These are phyloP conservation scores for Phtheirospermum japonicum DNA, from an alignment of 257 asterid genomes.

Conservation along the genomic window DNA sequence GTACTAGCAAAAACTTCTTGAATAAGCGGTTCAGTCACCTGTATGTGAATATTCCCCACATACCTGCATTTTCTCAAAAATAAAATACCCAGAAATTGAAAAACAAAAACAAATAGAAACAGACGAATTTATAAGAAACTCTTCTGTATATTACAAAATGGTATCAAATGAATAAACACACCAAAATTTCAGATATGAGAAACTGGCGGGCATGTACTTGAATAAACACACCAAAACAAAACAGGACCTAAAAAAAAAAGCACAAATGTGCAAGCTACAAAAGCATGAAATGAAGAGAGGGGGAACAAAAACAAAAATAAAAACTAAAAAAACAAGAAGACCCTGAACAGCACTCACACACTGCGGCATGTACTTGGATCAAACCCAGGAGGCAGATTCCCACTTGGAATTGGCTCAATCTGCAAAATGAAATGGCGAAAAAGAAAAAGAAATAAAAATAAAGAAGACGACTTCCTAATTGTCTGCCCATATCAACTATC, in stretches of 20 bases:
- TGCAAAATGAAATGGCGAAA: constrained; percentile 55
- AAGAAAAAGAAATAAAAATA: constrained; percentile 36
- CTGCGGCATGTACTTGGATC: constrained; percentile 99
- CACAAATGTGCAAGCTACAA: constrained; percentile 18
- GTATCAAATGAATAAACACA: constrained; percentile 19
- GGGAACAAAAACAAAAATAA: background rate
- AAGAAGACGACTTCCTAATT: constrained; percentile 29
- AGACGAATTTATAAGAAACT: constrained; percentile 26
- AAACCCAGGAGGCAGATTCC: constrained; percentile 99
- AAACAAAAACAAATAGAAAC: constrained; percentile 24
- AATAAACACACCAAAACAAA: constrained; percentile 7
- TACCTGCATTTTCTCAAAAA: constrained; percentile 74
- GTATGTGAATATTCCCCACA: constrained; percentile 81
- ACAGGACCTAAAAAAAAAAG: background rate
- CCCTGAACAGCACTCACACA: constrained; percentile 80
- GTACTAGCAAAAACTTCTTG: constrained; percentile 89
- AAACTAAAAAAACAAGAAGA: too few species aligned
- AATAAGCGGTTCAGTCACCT: constrained; percentile 84
- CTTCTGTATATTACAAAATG: constrained; percentile 28
- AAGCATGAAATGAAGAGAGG: constrained; percentile 25
- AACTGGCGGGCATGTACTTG: background rate
- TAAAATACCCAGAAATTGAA: constrained; percentile 29
- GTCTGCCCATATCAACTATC: constrained; percentile 32
- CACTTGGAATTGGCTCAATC: constrained; percentile 99
- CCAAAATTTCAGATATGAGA: constrained; percentile 11